Evolutionary conservation across 129 eudicot genomes (phyloP).

Genomic region (Artemisia tridentata): DNA sequence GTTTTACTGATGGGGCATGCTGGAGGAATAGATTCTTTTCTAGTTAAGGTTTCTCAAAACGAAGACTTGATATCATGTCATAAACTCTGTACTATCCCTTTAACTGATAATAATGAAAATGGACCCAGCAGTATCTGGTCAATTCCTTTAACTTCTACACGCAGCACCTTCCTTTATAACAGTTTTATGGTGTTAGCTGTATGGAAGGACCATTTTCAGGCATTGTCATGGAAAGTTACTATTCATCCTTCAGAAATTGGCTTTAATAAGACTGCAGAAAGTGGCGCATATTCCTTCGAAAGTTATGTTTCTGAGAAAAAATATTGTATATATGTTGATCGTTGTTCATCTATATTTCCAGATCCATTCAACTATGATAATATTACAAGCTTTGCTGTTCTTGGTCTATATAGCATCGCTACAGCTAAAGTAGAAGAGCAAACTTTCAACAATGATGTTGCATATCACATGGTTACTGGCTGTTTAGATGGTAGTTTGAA

Average conservation of each 20-base stretch:
- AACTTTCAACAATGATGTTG: constrained; percentile 28
- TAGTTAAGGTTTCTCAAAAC: constrained; percentile 39
- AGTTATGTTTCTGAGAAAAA: constrained; percentile 50
- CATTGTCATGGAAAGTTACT: constrained; percentile 69
- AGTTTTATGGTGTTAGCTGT: constrained; percentile 62
- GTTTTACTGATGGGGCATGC: constrained; percentile 72
- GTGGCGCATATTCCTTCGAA: constrained; percentile 37
- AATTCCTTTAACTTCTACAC: constrained; percentile 56
- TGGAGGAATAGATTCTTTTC: constrained; percentile 57
- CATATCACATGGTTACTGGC: constrained; percentile 83
- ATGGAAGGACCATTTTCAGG: constrained; percentile 60
- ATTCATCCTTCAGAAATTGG: constrained; percentile 46
- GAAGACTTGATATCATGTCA: constrained; percentile 42
- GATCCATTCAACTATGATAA: constrained; percentile 37
- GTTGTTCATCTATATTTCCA: constrained; percentile 62
- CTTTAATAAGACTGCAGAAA: constrained; percentile 20
- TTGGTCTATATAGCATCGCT: constrained; percentile 34
- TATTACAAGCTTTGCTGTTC: constrained; percentile 60
- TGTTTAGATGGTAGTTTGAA: constrained; percentile 67
- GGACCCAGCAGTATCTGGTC: constrained; percentile 54
- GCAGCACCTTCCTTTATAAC: constrained; percentile 33
- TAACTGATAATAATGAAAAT: constrained; percentile 26
- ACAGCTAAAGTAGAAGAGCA: constrained; percentile 29
- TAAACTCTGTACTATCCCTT: constrained; percentile 66
- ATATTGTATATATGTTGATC: constrained; percentile 43